A percentile compares a stretch with the other conserved stretches of the same genome.
These are phyloP conservation scores for Phaeosphaeria sp. DNA, from an alignment of 2,329 filamentous ascomycete genomes.

Conservation along the genomic window DNA sequence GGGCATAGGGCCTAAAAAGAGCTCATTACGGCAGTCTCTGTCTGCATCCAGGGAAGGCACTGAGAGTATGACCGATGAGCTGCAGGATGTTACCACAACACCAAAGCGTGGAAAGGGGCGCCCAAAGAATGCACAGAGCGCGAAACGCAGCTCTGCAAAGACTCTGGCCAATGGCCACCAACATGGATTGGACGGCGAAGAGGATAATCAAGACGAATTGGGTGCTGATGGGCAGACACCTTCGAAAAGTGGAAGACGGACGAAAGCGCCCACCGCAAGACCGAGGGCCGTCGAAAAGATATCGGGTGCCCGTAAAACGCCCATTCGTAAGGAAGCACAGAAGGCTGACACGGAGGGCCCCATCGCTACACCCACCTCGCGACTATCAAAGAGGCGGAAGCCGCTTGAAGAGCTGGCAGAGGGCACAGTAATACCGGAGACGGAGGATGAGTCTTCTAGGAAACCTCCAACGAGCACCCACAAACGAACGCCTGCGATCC, in stretches of 20 bases:
- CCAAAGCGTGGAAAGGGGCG: slow-evolving; percentile 26
- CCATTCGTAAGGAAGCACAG: slow-evolving; percentile 5
- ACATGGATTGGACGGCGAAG: slow-evolving; percentile 11
- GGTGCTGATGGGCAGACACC: slow-evolving; percentile 17
- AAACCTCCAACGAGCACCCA: slow-evolving; percentile 17
- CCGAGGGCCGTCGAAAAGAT: slow-evolving; percentile 5
- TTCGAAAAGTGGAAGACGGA: slow-evolving; percentile 14
- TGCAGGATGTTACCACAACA: slow-evolving; percentile 16
- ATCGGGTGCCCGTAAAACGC: slow-evolving; percentile 1
- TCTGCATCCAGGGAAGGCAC: slow-evolving; percentile 16
- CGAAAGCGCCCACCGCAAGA: slow-evolving; percentile 13
- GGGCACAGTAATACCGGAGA: slow-evolving; percentile 18
- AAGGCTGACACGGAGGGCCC: slow-evolving; percentile 16
- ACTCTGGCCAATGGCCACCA: slow-evolving; percentile 15
- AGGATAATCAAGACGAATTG: slow-evolving; percentile 27
- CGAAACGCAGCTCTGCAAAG: slow-evolving; percentile 19
- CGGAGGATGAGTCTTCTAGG: slow-evolving; percentile 29
- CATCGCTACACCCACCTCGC: slow-evolving; percentile 21
- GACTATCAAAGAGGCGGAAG: slow-evolving; percentile 16
- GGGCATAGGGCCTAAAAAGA: slow-evolving; percentile 26
- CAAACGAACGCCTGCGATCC: slow-evolving; percentile 20
- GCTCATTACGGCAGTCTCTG: slow-evolving; percentile 7
- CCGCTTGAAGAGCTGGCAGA: slow-evolving; percentile 9
- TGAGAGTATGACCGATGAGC: slow-evolving; percentile 16
- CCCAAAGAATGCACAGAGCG: slow-evolving; percentile 21